Evolutionary conservation across 768 basidiomycete genomes (phyloP), one percentile per base, ranked within the genome.

Genomic region (Tylopilus subfusipes): DNA sequence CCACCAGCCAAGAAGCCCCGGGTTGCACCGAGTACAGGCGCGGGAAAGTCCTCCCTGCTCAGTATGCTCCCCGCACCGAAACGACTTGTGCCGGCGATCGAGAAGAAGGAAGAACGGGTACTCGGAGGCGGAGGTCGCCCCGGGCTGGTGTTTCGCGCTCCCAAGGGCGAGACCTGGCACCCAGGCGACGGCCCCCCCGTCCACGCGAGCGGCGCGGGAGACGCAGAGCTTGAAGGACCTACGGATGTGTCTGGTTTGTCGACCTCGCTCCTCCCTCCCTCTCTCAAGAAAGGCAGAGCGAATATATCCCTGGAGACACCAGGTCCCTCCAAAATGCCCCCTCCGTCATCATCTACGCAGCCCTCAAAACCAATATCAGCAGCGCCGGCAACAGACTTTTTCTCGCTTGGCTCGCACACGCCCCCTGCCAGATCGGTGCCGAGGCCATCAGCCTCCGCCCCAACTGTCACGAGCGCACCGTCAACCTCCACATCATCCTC

Each of bases 51-150:
- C 0, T 80, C 82, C 3, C 65, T 92, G 45, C 63, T 91, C 30
- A 78, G 79, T 10, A 89, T 90, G 84, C 76, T 92, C 12, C 90
- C 90, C 31, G 80, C 83, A 0, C 90, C 90, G 6, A 89, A 85
- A 70, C 79, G 65, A 73, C 75, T 51, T 64, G 71, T 22, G 7
- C 76, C 81, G 11, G 66, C 76, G n/a, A 63, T 67, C 24, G 48
- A 57, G 56, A 70, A 68, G 50, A 61, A 68, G 27, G 68, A 77
- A 6, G 78, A 81, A 57, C 76, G 84, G 29, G 78, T 88, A 14
- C 76, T 91, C 5, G 89, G 89, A 3, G 81, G 79, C 16, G 85
- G 86, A 2, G 70, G 74, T 21, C 81, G 83, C 2, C 82, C 80
- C 7, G 81, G 84, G 6, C 66, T 88, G n/a, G 77, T 82, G 25